phyloP scores from a whole-genome alignment of 1,139 yeast species.

The Suhomyces terraborum region DNA sequence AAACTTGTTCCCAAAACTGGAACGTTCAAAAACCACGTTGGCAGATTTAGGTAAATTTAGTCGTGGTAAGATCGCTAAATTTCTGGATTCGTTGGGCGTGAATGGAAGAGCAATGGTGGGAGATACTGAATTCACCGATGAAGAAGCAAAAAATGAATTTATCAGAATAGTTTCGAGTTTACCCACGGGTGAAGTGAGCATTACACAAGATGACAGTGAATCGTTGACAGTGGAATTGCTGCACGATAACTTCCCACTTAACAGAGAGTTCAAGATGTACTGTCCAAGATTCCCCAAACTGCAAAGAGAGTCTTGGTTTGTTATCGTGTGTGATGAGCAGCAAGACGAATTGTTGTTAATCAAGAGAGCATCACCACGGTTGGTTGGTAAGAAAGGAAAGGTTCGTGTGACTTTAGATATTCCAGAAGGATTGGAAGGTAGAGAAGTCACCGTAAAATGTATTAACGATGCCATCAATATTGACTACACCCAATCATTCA shows the following conservation, averaged over 20 bases:
- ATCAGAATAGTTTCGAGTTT: conserved; percentile 46
- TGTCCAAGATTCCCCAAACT: conserved; percentile 85
- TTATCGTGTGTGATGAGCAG: conserved; percentile 55
- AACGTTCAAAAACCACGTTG: conserved; percentile 19
- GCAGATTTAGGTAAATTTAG: conserved; percentile 26
- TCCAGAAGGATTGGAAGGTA: conserved; percentile 51
- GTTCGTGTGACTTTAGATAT: conserved; percentile 49
- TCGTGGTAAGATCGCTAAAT: conserved; percentile 27
- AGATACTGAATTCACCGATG: conserved; percentile 27
- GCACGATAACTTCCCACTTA: conserved; percentile 58
- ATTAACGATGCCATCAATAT: conserved; percentile 72
- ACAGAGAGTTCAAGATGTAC: conserved; percentile 63
- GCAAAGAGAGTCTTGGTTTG: conserved; percentile 95
- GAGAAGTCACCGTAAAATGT: conserved; percentile 45
- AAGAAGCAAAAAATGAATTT: conserved; percentile 37
- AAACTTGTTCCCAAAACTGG: conserved; percentile 22
- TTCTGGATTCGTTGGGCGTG: conserved; percentile 43
- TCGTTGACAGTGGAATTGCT: conserved; percentile 47
- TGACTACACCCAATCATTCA: conserved; percentile 28
- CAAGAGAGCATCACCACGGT: conserved; percentile 67
- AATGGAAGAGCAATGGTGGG: conserved; percentile 25
- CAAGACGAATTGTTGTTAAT: conserved; percentile 55
- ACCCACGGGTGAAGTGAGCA: conserved; percentile 46
- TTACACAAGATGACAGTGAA: conserved; percentile 35
- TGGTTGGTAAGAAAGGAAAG: conserved; percentile 45